Conservation (phyloP, 371 early-diverging fungal species). For the Lichtheimia hyalospora region DNA sequence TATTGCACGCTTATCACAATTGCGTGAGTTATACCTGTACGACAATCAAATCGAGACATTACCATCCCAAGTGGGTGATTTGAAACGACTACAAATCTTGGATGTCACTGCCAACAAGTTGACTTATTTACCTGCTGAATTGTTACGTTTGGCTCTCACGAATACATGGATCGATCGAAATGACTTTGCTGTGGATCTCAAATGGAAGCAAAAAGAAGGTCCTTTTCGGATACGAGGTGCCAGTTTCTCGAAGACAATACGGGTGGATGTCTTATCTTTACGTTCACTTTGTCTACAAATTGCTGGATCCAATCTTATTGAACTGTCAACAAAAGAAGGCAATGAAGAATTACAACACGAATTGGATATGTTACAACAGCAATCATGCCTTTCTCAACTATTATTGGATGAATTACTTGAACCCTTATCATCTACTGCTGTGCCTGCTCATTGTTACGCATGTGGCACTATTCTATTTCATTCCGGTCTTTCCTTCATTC, state of each 20-base stretch:
- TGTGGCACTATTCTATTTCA: constrained; percentile 14
- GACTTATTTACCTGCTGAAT: constrained; percentile 41
- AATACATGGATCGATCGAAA: constrained; percentile 45
- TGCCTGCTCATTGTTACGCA: constrained; percentile 1
- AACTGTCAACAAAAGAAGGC: background rate
- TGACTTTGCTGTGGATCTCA: constrained; percentile 21
- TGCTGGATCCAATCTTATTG: background rate
- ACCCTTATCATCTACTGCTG: constrained; percentile 1
- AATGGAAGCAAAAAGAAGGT: background rate
- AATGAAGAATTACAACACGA: background rate
- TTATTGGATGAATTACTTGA: constrained; percentile 7
- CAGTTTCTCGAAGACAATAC: no score
- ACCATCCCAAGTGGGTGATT: constrained; percentile 73
- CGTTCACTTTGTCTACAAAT: constrained; percentile 10
- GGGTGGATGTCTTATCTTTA: background rate
- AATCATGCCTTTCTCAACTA: constrained; percentile 2
- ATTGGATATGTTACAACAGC: background rate
- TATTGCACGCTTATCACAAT: constrained; percentile 74
- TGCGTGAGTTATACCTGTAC: constrained; percentile 88
- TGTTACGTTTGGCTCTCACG: constrained; percentile 26
- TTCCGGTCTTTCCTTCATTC: constrained; percentile 9
- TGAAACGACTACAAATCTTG: constrained; percentile 44
- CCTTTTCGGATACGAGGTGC: background rate
- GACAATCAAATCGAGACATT: constrained; percentile 87
- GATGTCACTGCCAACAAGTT: constrained; percentile 62